These are phyloP conservation scores for Xylariaceae sp. DNA, from an alignment of 2,329 filamentous ascomycete genomes.

Conservation along the genomic window DNA sequence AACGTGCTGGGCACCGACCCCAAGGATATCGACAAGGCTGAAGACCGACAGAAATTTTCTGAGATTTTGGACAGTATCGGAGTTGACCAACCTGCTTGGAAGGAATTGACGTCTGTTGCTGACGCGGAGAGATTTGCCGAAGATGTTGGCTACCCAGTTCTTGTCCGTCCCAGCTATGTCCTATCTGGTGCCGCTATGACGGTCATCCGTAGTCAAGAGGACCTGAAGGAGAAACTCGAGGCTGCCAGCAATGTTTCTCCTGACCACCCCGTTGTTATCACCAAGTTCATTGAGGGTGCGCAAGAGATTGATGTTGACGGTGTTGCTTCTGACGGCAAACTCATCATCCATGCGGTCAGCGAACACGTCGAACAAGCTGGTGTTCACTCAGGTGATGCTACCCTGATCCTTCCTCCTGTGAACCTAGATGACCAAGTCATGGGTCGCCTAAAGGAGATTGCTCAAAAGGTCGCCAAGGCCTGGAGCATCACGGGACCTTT, in stretches of 20 bases:
- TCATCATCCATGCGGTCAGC: conserved; percentile 86
- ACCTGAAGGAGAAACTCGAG: conserved; percentile 91
- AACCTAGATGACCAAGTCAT: conserved; percentile 74
- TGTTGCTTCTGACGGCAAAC: conserved; percentile 79
- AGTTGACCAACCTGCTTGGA: conserved; percentile 96
- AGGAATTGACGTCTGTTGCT: conserved; percentile 85
- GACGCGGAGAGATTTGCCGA: conserved; percentile 86
- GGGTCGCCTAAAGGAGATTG: conserved; percentile 89
- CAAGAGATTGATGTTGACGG: conserved; percentile 96
- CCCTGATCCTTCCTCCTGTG: conserved; percentile 82
- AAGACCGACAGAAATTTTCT: conserved; percentile 98
- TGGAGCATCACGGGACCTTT: conserved; percentile 98
- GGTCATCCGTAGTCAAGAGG: conserved; percentile 81
- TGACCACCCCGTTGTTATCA: conserved; percentile 97
- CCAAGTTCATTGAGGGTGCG: conserved; percentile 95
- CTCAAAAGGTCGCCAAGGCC: conserved; percentile 91
- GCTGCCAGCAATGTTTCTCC: conserved; percentile 88
- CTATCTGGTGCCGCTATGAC: conserved; percentile 98
- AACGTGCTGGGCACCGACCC: conserved; percentile 92
- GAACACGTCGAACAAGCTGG: conserved; percentile 97
- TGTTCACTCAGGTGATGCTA: conserved; percentile 97
- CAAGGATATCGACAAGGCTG: conserved; percentile 92
- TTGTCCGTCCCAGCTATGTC: conserved; percentile 92
- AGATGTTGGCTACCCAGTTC: conserved; percentile 84
- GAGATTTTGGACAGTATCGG: conserved; percentile 95